Base-by-base conservation (phyloP, 441 rosid species). In the Mallotus repandus region DNA sequence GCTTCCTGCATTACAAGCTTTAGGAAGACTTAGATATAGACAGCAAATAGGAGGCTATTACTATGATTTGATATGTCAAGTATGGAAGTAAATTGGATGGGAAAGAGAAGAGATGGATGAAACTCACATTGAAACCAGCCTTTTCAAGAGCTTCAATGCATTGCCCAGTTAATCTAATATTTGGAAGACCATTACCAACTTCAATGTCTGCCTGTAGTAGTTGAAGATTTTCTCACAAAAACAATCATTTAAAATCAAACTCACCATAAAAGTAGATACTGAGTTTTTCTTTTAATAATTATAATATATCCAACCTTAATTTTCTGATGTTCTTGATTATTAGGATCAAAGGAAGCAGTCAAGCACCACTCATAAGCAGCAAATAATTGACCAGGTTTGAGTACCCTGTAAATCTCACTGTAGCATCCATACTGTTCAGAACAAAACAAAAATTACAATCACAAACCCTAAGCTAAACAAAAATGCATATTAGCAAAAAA, bases 341-440 rank as follows among this genome's bases (percentile, higher is more conserved):
- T 57, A 65, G 97, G 97, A 84, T 93, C 88, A 67, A 87, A 96
- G 52, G 91, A 78, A 86, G 86, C 92, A 57, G 97, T 93, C 97
- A 96, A 88, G 88, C 99, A 96, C 99, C 99, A 96, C 74, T 96
- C 98, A 66, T 88, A 96, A 7, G 98, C 97, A 70, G 94, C 96
- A 75, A 96, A 96, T 75, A 68, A 82, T 73, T 93, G 96, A 10
- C 97, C 99, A 1, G 99, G 98, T 85, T 91, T 96, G 71, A 96
- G 66, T 79, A 96, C 96, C 79, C 98, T 82, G 84, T 78, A 93
- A 68, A 96, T 89, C 88, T 96, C 97, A 77, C 82, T 88, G 94
- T 96, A 96, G 93, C 98, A 96, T 74, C 97, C 97, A 81, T 83
- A 77, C 97, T 91, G 82, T 38, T 38, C 0, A 38, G 7, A 38